A percentile compares a stretch with the other conserved stretches of the same genome.
These are phyloP conservation scores for Triangularia verruculosa DNA, from an alignment of 2,329 filamentous ascomycete genomes.

Conservation along the genomic window DNA sequence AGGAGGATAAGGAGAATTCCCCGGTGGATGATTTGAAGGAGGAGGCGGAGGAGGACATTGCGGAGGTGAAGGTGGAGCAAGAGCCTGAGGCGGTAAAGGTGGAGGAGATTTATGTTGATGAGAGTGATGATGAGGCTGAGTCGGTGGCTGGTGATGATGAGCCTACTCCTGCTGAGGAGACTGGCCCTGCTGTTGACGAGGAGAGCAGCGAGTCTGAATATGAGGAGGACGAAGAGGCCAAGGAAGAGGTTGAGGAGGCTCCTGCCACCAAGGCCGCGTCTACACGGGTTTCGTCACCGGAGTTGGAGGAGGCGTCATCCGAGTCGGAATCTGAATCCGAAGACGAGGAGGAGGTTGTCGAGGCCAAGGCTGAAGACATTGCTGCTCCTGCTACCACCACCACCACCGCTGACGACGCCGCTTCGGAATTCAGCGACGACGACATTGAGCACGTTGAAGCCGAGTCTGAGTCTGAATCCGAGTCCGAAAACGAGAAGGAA, in stretches of 20 bases:
- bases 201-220: not conserved
- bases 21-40: conserved; percentile 31
- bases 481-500: not conserved
- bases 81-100: conserved; percentile 19
- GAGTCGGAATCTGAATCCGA: not conserved
- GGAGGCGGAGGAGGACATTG: conserved; percentile 20
- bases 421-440: not conserved
- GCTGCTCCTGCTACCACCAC: not conserved
- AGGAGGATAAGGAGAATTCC: conserved; percentile 18
- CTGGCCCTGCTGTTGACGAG: not conserved
- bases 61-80: conserved; percentile 12
- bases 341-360: not conserved
- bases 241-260: not conserved
- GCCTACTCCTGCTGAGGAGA: conserved; percentile 42
- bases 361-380: not conserved
- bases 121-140: conserved; percentile 50
- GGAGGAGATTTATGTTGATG: not conserved
- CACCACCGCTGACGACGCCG: not conserved
- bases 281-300: not conserved
- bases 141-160: conserved; percentile 78
- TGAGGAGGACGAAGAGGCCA: conserved; percentile 8
- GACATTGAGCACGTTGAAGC: not conserved
- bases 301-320: not conserved
- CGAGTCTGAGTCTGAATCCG: not conserved
- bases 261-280: not conserved